Percentiles rank a stretch among this genome's conserved stretches.
Evolutionary conservation across 2,329 filamentous ascomycete species (phyloP).

Genomic region (Sordariomycetes sp.): DNA sequence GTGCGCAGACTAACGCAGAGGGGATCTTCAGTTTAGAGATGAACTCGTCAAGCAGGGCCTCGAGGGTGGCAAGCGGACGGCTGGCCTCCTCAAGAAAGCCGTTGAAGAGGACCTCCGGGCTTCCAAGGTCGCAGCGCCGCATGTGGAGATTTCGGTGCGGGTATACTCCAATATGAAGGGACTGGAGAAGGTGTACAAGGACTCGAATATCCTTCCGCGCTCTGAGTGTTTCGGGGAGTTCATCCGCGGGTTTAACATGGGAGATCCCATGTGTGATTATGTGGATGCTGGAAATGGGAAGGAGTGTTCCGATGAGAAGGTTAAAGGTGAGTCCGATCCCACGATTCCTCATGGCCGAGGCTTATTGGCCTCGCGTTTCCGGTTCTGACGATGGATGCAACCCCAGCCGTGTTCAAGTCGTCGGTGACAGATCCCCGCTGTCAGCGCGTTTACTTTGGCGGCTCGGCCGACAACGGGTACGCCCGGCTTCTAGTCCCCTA

Average conservation of each 20-base stretch:
- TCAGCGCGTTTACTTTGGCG: conserved; percentile 27
- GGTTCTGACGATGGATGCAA: not conserved
- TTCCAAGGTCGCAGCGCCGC: conserved; percentile 7
- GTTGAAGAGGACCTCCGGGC: conserved; percentile 14
- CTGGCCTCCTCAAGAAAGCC: conserved; percentile 13
- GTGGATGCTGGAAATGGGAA: conserved; percentile 30
- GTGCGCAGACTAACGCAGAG: not conserved
- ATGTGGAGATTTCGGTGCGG: conserved; percentile 18
- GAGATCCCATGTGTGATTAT: conserved; percentile 22
- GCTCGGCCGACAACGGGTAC: conserved; percentile 28
- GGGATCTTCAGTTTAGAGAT: conserved; percentile 18
- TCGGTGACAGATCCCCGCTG: conserved; percentile 25
- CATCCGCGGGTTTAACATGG: conserved; percentile 29
- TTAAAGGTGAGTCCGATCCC: conserved; percentile 19
- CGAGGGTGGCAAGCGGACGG: conserved; percentile 18
- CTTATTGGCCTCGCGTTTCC: not conserved
- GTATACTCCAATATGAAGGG: conserved; percentile 26
- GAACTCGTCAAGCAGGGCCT: conserved; percentile 17
- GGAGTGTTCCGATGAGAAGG: conserved; percentile 28
- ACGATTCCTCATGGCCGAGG: not conserved
- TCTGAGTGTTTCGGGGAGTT: conserved; percentile 18
- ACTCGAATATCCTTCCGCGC: conserved; percentile 14
- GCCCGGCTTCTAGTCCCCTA: conserved; percentile 25
- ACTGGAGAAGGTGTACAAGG: conserved; percentile 20
- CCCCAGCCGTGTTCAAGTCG: conserved; percentile 19